These are phyloP conservation scores for Beauveria caledonica DNA, from an alignment of 2,329 filamentous ascomycete species.

Conservation along the genomic window DNA sequence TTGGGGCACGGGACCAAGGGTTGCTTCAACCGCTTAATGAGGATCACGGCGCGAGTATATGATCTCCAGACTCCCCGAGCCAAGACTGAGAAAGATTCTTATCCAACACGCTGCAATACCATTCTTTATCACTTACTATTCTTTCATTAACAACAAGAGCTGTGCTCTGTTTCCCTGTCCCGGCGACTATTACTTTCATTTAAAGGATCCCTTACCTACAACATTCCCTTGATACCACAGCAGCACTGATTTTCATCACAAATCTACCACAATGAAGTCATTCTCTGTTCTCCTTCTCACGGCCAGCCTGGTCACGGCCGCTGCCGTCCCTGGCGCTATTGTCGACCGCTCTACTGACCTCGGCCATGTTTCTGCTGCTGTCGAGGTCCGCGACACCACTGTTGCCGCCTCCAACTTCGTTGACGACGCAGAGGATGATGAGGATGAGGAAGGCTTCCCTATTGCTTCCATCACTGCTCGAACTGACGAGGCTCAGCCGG, in stretches of 20 bases:
- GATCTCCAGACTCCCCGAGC: slow-evolving; percentile 1
- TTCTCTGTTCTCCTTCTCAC: slow-evolving; percentile 21
- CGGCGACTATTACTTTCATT: slow-evolving; percentile 10
- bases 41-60: slow-evolving; percentile 9
- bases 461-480: background rate
- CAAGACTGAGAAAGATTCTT: background rate
- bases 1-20: background rate
- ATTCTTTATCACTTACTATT: slow-evolving; percentile 13
- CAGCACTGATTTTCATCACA: background rate
- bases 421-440: slow-evolving; percentile 1
- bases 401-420: background rate
- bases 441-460: slow-evolving; percentile 5
- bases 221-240: slow-evolving; percentile 8
- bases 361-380: slow-evolving; percentile 1
- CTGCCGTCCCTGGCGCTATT: slow-evolving; percentile 18
- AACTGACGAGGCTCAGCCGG: background rate
- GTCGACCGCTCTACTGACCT: slow-evolving; percentile 6
- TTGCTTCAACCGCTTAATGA: background rate
- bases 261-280: slow-evolving; percentile 20
- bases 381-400: background rate
- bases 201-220: background rate
- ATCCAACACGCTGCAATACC: slow-evolving; percentile 6
- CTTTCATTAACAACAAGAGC: slow-evolving; percentile 19
- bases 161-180: slow-evolving; percentile 22
- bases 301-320: slow-evolving; percentile 23